These are phyloP conservation scores for Tricholoma flavovirens DNA, from an alignment of 768 basidiomycete genomes.

Conservation along the genomic window DNA sequence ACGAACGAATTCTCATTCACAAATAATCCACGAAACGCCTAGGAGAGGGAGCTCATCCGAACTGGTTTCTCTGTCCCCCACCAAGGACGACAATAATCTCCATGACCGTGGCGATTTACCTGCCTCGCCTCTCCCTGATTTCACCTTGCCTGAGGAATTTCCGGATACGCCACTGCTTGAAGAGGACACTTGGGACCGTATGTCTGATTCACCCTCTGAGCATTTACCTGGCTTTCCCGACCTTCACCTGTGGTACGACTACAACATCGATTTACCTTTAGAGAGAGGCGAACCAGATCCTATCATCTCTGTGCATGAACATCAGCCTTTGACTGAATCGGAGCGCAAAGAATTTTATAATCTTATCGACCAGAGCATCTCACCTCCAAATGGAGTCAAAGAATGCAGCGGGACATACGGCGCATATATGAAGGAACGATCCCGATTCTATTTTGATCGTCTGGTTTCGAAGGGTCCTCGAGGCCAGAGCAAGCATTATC, in stretches of 20 bases:
- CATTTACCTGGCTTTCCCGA: conserved; percentile 10
- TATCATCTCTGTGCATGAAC: conserved; percentile 20
- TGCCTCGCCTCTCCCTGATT: conserved; percentile 19
- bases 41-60: background rate
- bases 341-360: conserved; percentile 50
- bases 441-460: conserved; percentile 42
- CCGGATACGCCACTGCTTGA: conserved; percentile 12
- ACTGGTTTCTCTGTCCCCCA: background rate
- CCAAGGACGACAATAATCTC: background rate
- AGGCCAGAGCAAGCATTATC: background rate
- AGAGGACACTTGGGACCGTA: conserved; percentile 13
- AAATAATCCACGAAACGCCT: background rate
- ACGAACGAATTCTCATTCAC: background rate
- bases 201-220: conserved; percentile 13
- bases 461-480: conserved; percentile 19
- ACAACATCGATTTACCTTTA: background rate
- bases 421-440: conserved; percentile 44
- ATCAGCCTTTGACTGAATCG: conserved; percentile 30
- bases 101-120: background rate
- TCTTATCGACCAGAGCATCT: conserved; percentile 43
- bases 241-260: background rate
- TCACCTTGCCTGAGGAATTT: conserved; percentile 19
- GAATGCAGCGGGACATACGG: conserved; percentile 50
- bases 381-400: conserved; percentile 38
- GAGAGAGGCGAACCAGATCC: conserved; percentile 11